phyloP scores from a whole-genome alignment of 345 rosid species.

The Arabis hirsuta region DNA sequence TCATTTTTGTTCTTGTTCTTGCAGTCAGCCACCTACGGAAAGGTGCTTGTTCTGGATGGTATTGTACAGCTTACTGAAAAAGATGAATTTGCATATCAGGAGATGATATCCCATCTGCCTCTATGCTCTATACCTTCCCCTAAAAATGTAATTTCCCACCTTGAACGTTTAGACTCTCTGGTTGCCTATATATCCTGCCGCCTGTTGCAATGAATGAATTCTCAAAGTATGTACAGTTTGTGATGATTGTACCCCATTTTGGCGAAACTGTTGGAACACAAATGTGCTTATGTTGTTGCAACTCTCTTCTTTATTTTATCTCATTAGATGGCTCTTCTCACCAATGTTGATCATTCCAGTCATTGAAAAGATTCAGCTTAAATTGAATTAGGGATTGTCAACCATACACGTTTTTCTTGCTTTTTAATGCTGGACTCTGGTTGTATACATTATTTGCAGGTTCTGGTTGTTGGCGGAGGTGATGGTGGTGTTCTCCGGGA shows the following conservation, averaged over 20 bases:
- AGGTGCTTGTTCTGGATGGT: constrained; percentile 98
- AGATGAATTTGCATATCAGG: constrained; percentile 98
- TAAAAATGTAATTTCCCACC: constrained; percentile 59
- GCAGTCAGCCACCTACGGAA: constrained; percentile 89
- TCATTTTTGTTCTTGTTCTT: constrained; percentile 32
- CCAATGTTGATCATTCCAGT: constrained; percentile 6
- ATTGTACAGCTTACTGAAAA: constrained; percentile 93
- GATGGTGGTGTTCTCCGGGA: constrained; percentile 98
- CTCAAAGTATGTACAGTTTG: constrained; percentile 6
- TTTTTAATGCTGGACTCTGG: neutral
- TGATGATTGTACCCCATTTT: constrained; percentile 8
- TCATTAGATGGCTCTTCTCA: constrained; percentile 7
- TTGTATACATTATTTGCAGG: constrained; percentile 47
- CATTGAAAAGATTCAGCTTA: neutral
- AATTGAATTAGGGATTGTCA: neutral
- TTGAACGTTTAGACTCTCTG: constrained; percentile 7
- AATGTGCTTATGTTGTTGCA: constrained; percentile 10
- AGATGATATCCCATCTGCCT: constrained; percentile 98
- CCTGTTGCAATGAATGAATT: neutral
- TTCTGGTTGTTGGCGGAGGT: constrained; percentile 98
- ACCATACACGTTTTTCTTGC: neutral
- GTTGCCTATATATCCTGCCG: constrained; percentile 1
- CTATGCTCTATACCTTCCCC: constrained; percentile 88
- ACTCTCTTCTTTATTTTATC: constrained; percentile 4
- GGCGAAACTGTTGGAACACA: constrained; percentile 3